Evolutionary conservation across 805 yeast species (phyloP).

Genomic region (Scheffersomyces ergatensis): DNA sequence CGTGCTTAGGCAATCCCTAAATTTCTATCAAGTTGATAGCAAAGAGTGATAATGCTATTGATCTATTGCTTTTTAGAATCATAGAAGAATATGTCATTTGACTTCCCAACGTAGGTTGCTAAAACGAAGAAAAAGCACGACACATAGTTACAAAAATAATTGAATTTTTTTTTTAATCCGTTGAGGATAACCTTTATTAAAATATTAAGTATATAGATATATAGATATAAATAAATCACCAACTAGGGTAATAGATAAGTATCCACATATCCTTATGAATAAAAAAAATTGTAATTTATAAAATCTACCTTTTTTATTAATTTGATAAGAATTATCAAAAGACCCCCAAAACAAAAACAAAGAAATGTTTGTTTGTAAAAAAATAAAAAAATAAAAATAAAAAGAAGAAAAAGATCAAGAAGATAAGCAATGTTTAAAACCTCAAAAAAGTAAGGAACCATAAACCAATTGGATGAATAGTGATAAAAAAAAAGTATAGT

Average conservation of each 20-base stretch:
- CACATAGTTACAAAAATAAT: not conserved
- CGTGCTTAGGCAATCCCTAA: too few relatives aligned
- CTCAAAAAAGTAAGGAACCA: not conserved
- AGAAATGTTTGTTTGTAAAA: constrained; percentile 4
- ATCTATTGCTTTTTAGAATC: too few relatives aligned
- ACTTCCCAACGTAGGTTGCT: not conserved
- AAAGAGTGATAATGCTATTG: too few relatives aligned
- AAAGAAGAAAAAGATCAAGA: constrained; percentile 2
- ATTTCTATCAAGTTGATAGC: too few relatives aligned
- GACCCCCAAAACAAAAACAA: too few relatives aligned
- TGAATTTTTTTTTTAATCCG: constrained; percentile 26
- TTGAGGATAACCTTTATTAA: constrained; percentile 37
- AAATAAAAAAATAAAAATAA: constrained; percentile 1
- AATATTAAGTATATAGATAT: constrained; percentile 11
- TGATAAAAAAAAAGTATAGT: constrained; percentile 1
- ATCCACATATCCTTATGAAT: too few relatives aligned
- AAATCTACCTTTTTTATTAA: constrained; percentile 23
- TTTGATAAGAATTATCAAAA: too few relatives aligned
- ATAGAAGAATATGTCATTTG: too few relatives aligned
- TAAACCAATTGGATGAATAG: not conserved
- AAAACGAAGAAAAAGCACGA: not conserved
- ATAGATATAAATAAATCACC: constrained; percentile 12
- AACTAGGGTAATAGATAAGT: too few relatives aligned
- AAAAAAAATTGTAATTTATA: constrained; percentile 3
- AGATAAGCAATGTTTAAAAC: not conserved